A percentile compares a stretch with the other conserved stretches of the same genome.
These are phyloP conservation scores for Trametes elegans DNA, from an alignment of 768 basidiomycete species.

Conservation along the genomic window DNA sequence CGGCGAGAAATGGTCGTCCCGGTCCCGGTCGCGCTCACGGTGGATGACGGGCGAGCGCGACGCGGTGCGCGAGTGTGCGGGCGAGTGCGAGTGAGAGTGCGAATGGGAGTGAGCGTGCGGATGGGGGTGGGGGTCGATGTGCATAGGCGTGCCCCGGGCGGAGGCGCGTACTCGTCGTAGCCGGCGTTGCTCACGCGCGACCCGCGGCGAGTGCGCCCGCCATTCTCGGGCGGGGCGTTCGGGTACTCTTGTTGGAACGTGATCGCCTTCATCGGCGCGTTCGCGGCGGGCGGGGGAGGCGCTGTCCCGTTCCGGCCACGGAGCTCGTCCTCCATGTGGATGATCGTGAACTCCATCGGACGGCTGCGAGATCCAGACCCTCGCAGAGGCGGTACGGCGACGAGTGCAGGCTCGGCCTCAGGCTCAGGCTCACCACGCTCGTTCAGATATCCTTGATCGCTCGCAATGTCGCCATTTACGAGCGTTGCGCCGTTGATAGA, in stretches of 20 bases:
- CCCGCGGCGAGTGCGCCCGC: conserved; percentile 18
- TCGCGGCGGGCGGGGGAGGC: conserved; percentile 9
- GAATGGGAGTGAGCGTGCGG: conserved; percentile 11
- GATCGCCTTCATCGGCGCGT: conserved; percentile 22
- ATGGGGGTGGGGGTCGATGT: not conserved
- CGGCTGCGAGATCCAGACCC: not conserved
- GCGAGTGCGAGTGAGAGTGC: not conserved
- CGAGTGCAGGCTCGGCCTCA: conserved; percentile 1
- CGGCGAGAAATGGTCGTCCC: conserved; percentile 26
- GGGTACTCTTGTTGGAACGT: conserved; percentile 30
- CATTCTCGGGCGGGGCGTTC: conserved; percentile 10
- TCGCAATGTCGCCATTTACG: conserved; percentile 5
- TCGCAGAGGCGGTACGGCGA: not conserved
- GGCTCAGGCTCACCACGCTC: conserved; percentile 12
- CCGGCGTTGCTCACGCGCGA: conserved; percentile 21
- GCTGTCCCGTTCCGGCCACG: conserved; percentile 14
- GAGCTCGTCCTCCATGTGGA: no score
- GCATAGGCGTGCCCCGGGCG: conserved; percentile 14
- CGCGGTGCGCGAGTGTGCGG: conserved; percentile 19
- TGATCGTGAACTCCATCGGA: conserved; percentile 30
- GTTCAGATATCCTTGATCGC: conserved; percentile 16
- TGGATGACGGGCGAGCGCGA: conserved; percentile 30
- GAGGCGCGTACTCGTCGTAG: conserved; percentile 21
- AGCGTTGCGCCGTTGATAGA: conserved; percentile 3
- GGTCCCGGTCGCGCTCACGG: conserved; percentile 25